Evolutionary conservation across 2,329 filamentous ascomycete genomes (phyloP).

Genomic region (Hypoxylon sp.): DNA sequence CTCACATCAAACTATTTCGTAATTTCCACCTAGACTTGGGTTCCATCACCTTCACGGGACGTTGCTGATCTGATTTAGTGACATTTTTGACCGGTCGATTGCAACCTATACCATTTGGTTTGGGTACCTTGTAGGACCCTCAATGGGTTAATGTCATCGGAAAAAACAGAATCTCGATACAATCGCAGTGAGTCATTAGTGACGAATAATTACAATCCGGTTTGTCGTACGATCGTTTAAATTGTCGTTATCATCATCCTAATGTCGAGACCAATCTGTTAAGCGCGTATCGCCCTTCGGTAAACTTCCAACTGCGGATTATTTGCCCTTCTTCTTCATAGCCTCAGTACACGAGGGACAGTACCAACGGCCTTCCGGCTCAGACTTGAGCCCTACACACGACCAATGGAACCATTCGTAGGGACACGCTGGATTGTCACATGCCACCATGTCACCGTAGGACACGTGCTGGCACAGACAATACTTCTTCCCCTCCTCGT

Average conservation of each 20-base stretch:
- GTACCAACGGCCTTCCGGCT: conserved; percentile 78
- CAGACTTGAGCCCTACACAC: conserved; percentile 77
- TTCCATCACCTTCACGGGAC: neutral
- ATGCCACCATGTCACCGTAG: conserved; percentile 90
- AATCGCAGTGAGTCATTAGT: neutral
- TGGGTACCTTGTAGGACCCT: neutral
- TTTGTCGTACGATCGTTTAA: neutral
- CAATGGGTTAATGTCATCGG: neutral
- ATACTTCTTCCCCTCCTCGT: conserved; percentile 84
- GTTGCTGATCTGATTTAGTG: neutral
- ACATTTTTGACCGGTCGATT: neutral
- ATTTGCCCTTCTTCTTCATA: conserved; percentile 62
- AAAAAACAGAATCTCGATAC: neutral
- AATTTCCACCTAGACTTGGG: neutral
- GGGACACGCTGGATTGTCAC: conserved; percentile 85
- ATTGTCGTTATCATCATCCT: neutral
- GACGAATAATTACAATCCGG: neutral
- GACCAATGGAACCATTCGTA: conserved; percentile 93
- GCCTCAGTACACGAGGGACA: conserved; percentile 74
- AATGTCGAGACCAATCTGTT: neutral
- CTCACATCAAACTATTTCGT: neutral
- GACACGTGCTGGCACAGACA: conserved; percentile 87
- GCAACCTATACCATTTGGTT: neutral
- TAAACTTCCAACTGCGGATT: neutral
- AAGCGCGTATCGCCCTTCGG: neutral